Percentiles rank a stretch among this genome's conserved stretches.
Conservation (phyloP, 345 rosid species). For the Ailanthus altissimus region DNA sequence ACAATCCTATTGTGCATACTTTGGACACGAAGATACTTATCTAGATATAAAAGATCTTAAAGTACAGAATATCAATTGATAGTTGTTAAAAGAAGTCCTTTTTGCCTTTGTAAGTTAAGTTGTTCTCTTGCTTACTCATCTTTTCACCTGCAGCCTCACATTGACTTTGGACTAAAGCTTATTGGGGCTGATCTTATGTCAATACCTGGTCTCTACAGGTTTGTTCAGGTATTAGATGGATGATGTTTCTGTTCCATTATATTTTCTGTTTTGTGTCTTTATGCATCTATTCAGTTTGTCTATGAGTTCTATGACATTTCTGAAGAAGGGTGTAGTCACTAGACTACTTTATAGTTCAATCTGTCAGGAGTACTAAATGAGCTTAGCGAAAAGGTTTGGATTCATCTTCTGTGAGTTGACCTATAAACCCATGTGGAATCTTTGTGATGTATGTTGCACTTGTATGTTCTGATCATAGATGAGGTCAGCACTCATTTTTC, state of each 20-base stretch:
- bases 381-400: not conserved
- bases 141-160: constrained; percentile 72
- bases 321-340: not conserved
- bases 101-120: constrained; percentile 1
- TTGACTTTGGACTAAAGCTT: constrained; percentile 93
- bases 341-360: not conserved
- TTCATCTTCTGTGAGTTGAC: not conserved
- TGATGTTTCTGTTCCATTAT: not conserved
- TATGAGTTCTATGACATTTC: not conserved
- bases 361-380: not conserved
- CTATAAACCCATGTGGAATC: not conserved
- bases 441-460: constrained; percentile 2
- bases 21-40: not conserved
- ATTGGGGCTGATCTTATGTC: constrained; percentile 98
- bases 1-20: not conserved
- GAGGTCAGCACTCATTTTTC: not conserved
- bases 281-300: constrained; percentile 3
- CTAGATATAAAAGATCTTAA: not conserved
- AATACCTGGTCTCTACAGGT: constrained; percentile 90
- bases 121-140: constrained; percentile 19
- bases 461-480: not conserved
- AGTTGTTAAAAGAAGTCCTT: not conserved
- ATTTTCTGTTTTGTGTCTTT: constrained; percentile 1
- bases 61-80: not conserved
- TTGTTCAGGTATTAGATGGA: constrained; percentile 70